Conservation (phyloP, 345 rosid genomes). For the Salix caprea region DNA sequence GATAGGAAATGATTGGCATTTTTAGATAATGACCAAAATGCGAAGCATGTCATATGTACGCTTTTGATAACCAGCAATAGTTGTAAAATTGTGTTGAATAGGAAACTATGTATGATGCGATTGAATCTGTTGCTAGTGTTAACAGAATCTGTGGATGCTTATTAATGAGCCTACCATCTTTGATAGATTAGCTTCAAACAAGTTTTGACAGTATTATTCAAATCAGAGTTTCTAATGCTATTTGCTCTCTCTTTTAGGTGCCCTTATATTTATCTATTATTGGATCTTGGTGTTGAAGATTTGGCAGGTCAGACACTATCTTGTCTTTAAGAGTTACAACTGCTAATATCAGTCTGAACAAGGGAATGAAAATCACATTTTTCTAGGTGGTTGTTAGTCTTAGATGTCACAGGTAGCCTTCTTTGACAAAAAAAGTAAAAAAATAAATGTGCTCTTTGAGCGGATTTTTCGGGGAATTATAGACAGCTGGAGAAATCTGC, state of each 20-base stretch:
- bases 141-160: background rate
- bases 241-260: background rate
- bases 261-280: background rate
- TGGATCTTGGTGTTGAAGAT: background rate
- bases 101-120: background rate
- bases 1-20: background rate
- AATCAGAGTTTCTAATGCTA: background rate
- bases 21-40: background rate
- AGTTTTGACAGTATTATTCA: background rate
- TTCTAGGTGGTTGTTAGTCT: background rate
- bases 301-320: background rate
- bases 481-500: background rate
- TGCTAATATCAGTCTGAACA: background rate
- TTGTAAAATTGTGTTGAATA: background rate
- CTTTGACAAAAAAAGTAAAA: background rate
- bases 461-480: background rate
- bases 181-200: background rate
- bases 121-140: background rate
- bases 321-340: background rate
- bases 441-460: background rate
- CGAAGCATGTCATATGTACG: background rate
- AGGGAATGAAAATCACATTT: background rate
- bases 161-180: background rate
- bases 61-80: background rate
- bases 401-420: background rate